Evolutionary conservation across 1,139 yeast genomes (phyloP).

Genomic region (Zygosaccharomyces sapae): DNA sequence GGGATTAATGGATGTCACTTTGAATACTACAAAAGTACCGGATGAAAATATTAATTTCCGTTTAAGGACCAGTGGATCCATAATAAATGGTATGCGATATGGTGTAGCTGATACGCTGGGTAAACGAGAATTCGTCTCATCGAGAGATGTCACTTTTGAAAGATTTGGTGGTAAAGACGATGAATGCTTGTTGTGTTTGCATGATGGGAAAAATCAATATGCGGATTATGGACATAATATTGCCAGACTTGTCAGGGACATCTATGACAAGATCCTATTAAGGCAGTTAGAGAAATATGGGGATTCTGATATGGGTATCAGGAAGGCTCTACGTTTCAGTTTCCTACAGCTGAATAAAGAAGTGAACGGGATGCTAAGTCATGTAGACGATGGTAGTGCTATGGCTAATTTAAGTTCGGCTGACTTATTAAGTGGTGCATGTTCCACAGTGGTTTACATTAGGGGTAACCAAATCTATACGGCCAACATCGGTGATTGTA

Average conservation of each 20-base stretch:
- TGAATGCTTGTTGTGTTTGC: slow-evolving; percentile 69
- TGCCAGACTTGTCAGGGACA: slow-evolving; percentile 70
- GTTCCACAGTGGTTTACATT: slow-evolving; percentile 76
- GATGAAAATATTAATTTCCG: slow-evolving; percentile 82
- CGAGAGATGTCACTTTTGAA: slow-evolving; percentile 82
- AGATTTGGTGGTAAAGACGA: slow-evolving; percentile 82
- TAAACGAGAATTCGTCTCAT: slow-evolving; percentile 57
- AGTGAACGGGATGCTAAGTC: slow-evolving; percentile 48
- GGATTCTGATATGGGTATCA: slow-evolving; percentile 44
- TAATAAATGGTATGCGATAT: slow-evolving; percentile 69
- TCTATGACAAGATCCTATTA: slow-evolving; percentile 68
- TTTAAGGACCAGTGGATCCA: slow-evolving; percentile 86
- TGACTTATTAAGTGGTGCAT: slow-evolving; percentile 80
- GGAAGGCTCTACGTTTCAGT: slow-evolving; percentile 73
- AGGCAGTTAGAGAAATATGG: slow-evolving; percentile 62
- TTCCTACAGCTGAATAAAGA: slow-evolving; percentile 79
- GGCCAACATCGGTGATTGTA: slow-evolving; percentile 89
- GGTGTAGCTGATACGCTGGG: slow-evolving; percentile 93
- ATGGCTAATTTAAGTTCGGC: slow-evolving; percentile 45
- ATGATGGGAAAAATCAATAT: slow-evolving; percentile 75
- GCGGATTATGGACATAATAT: slow-evolving; percentile 61
- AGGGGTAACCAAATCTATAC: slow-evolving; percentile 66
- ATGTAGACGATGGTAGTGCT: slow-evolving; percentile 35
- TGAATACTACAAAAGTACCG: slow-evolving; percentile 77
- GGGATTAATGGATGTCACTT: slow-evolving; percentile 92